phyloP scores from a whole-genome alignment of 1,284 basidiomycete species.

The Tylopilus orsonianus region DNA sequence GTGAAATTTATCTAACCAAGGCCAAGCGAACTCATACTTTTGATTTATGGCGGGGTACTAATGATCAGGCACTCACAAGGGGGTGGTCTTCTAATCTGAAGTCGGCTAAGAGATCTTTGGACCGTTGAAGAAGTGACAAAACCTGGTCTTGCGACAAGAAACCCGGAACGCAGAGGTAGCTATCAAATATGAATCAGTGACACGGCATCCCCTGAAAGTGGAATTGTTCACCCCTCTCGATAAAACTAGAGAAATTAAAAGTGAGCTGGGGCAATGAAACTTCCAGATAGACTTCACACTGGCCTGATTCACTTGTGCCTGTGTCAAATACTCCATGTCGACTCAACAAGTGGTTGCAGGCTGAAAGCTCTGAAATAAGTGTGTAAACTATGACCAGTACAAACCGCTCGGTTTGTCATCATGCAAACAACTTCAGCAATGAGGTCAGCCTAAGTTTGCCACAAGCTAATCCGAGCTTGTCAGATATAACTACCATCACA shows the following conservation, averaged over 20 bases:
- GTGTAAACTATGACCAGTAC: too few relatives aligned
- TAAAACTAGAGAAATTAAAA: conserved; percentile 17
- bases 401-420: too few relatives aligned
- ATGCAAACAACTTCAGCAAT: too few relatives aligned
- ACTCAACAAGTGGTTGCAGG: too few relatives aligned
- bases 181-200: conserved; percentile 28
- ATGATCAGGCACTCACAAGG: conserved; percentile 45
- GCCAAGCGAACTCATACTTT: neutral
- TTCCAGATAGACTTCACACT: conserved; percentile 5
- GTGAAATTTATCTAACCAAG: conserved; percentile 81
- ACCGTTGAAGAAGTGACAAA: conserved; percentile 62
- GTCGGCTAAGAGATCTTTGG: conserved; percentile 71
- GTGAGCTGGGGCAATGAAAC: neutral
- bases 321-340: conserved; percentile 35
- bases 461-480: too few relatives aligned
- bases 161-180: conserved; percentile 77
- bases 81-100: conserved; percentile 84
- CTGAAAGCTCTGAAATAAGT: too few relatives aligned
- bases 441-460: too few relatives aligned
- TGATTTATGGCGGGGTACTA: neutral
- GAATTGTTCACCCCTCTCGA: conserved; percentile 25
- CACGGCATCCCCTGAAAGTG: neutral
- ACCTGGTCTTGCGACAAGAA: conserved; percentile 69
- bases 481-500: too few relatives aligned
- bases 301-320: conserved; percentile 43